Percentiles rank a stretch among this genome's conserved stretches.
These are phyloP conservation scores for Athelia psychrophila DNA, from an alignment of 1,284 basidiomycete species.

Conservation along the genomic window DNA sequence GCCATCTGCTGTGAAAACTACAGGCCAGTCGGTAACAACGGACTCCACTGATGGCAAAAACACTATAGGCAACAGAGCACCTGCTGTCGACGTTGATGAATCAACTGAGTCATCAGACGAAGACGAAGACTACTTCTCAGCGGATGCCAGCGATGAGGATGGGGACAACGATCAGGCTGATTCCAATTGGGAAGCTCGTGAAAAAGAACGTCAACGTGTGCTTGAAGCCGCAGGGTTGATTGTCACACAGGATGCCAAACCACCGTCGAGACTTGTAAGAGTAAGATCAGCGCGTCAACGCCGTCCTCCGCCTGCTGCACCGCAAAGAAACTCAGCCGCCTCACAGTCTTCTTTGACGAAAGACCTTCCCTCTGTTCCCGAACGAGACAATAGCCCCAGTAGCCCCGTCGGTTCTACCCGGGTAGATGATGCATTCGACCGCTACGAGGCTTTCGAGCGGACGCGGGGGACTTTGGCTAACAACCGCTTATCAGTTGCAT, in stretches of 20 bases:
- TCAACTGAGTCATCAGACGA: conserved; percentile 34
- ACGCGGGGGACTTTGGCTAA: conserved; percentile 32
- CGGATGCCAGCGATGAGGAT: conserved; percentile 53
- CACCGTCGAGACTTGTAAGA: conserved; percentile 33
- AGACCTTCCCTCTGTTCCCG: conserved; percentile 55
- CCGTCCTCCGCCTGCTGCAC: conserved; percentile 52
- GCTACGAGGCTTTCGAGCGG: conserved; percentile 80
- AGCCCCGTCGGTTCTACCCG: conserved; percentile 34
- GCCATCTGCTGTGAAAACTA: conserved; percentile 9
- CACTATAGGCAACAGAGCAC: too few relatives aligned
- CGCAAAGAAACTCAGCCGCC: conserved; percentile 18
- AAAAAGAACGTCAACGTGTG: conserved; percentile 76
- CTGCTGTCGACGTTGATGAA: conserved; percentile 21
- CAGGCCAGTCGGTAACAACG: conserved; percentile 12
- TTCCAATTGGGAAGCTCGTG: conserved; percentile 62
- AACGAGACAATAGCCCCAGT: conserved; percentile 14
- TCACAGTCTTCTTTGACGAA: conserved; percentile 29
- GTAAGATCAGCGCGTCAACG: conserved; percentile 30
- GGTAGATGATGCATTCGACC: conserved; percentile 87
- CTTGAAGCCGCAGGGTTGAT: conserved; percentile 87
- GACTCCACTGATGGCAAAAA: too few relatives aligned
- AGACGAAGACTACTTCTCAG: conserved; percentile 50
- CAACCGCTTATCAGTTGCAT: conserved; percentile 54
- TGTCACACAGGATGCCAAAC: conserved; percentile 52
- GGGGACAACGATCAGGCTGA: conserved; percentile 44